phyloP scores from a whole-genome alignment of 768 basidiomycete genomes.

The Cubamyces sp. region DNA sequence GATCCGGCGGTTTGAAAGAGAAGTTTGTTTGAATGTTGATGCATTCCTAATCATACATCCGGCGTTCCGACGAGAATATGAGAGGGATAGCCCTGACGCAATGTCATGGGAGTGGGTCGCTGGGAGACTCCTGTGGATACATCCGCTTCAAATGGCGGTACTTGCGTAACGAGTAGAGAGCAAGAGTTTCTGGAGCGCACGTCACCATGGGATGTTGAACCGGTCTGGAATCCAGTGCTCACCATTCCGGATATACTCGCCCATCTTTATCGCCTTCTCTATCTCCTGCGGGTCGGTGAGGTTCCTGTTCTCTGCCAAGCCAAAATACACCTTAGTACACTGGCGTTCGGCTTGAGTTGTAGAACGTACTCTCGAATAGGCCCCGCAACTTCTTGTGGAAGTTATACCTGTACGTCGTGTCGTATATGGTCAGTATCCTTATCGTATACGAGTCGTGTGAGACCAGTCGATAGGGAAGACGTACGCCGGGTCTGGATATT shows the following conservation, averaged over 20 bases:
- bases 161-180: conserved; percentile 80
- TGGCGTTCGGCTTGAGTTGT: neutral
- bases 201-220: neutral
- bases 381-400: conserved; percentile 73
- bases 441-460: conserved; percentile 6
- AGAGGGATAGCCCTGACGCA: too few species aligned
- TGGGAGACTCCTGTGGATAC: conserved; percentile 46
- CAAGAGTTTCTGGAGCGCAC: conserved; percentile 66
- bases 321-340: neutral
- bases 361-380: conserved; percentile 70
- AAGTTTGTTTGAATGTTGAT: too few species aligned
- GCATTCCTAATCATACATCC: conserved; percentile 3
- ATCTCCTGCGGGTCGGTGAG: conserved; percentile 72
- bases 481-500: conserved; percentile 83
- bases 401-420: conserved; percentile 57
- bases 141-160: conserved; percentile 79
- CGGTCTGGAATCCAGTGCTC: conserved; percentile 25
- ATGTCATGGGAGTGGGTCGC: conserved; percentile 21
- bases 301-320: conserved; percentile 60
- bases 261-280: conserved; percentile 72
- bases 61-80: neutral
- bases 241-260: conserved; percentile 89
- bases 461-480: conserved; percentile 32
- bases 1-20: too few species aligned
- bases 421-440: neutral